Evolutionary conservation across 2,329 filamentous ascomycete species (phyloP).

Genomic region (Pyrenophora graminea): DNA sequence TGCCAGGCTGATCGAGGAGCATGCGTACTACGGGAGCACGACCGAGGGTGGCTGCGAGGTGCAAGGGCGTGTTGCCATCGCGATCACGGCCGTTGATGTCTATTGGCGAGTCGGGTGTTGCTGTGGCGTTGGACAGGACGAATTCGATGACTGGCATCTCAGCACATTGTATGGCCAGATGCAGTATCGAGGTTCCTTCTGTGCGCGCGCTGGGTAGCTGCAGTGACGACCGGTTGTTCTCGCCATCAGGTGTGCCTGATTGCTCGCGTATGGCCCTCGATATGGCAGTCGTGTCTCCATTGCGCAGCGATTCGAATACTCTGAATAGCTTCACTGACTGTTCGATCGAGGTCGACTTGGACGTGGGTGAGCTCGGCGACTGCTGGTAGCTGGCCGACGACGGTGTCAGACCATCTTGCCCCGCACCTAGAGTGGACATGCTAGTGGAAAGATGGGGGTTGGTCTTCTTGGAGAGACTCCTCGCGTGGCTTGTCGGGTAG

Average conservation of each 20-base stretch:
- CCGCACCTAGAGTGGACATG: conserved; percentile 27
- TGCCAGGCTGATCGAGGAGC: conserved; percentile 76
- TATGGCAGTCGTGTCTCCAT: conserved; percentile 87
- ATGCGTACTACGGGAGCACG: conserved; percentile 79
- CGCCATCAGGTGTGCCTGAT: conserved; percentile 52
- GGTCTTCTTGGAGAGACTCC: conserved; percentile 36
- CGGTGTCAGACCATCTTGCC: conserved; percentile 25
- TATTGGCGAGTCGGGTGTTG: conserved; percentile 62
- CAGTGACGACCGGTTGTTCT: conserved; percentile 56
- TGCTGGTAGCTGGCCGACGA: conserved; percentile 22
- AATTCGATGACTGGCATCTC: conserved; percentile 92
- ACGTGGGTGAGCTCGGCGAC: conserved; percentile 34
- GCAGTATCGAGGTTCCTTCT: conserved; percentile 86
- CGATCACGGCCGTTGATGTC: conserved; percentile 90
- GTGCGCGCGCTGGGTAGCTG: conserved; percentile 52
- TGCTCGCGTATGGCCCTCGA: conserved; percentile 80
- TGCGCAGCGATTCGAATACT: conserved; percentile 88
- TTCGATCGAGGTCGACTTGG: conserved; percentile 65
- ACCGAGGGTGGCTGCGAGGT: conserved; percentile 83
- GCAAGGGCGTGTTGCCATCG: conserved; percentile 91
- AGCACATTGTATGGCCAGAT: conserved; percentile 93
- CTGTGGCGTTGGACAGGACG: conserved; percentile 69
- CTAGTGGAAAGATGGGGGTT: conserved; percentile 35
- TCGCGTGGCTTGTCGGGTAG: conserved; percentile 22
- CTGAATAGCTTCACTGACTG: conserved; percentile 94